Evolutionary conservation across 2,329 filamentous ascomycete genomes (phyloP), one percentile per base, ranked within the genome.

Genomic region (Diplodia seriata): DNA sequence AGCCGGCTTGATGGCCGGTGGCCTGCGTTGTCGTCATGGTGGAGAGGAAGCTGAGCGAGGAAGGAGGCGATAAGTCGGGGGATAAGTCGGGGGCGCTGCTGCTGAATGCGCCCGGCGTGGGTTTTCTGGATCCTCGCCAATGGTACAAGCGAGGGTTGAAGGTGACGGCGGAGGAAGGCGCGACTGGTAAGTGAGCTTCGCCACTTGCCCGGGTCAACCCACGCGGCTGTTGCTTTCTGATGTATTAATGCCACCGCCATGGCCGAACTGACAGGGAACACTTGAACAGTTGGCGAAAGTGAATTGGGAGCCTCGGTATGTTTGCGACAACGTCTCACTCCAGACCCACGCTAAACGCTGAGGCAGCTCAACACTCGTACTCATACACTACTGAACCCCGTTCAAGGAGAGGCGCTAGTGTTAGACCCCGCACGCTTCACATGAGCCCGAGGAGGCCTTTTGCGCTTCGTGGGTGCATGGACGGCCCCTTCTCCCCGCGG

Each of bases 1-100:
- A 53, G 23, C 43, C 65, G 7, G 61, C 49, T 6, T 50, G 63
- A 20, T 23, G 63, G 11, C 38, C 31, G 38, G 26, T 26, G 50
- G 56, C 38, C 36, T 49, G 63, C 51, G 29, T 57, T 12, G 51
- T 50, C 63, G 63, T 40, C 63, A 57, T 66, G 51, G 38, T 43
- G 51, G 54, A 36, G 50, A 31, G 29, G 55, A 49, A 49, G 40
- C 38, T 36, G 23, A 61, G 14, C 23, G 40, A 49, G 18, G 15
- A 33, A 7, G 55, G n/a, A 12, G 23, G 49, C 14, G 40, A 61
- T 12, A 49, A 12, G 9, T 31, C 11, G 4, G 56, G 56, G 4
- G 40, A 61, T 12, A 49, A 12, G 9, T 31, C 11, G 4, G 56
- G 56, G 4, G 23, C 56, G 23, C 23, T 33, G 40, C 26, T 47